Conservation (phyloP, 78 protist genomes). For the Abeoforma whisleri region DNA sequence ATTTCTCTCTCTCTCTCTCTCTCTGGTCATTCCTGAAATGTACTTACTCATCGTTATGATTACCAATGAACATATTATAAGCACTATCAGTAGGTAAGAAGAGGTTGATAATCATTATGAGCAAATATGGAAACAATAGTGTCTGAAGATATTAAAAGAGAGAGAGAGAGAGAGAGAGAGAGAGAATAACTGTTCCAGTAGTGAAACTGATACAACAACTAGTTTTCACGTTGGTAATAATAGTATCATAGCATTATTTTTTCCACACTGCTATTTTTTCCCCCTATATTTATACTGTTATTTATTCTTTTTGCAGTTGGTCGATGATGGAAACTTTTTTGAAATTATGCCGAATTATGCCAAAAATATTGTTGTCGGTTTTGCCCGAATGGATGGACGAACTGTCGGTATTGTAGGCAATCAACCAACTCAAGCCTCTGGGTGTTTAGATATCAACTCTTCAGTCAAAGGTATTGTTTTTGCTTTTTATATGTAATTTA, state of each 20-base stretch:
- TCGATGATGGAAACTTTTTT: slow-evolving; percentile 79
- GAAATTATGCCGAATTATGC: slow-evolving; percentile 87
- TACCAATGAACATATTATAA: not conserved
- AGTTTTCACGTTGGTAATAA: too few species aligned
- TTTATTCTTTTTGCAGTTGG: slow-evolving; percentile 41
- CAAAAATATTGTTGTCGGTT: slow-evolving; percentile 82
- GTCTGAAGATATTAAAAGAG: not conserved
- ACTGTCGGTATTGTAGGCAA: slow-evolving; percentile 94
- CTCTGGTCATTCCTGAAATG: not conserved
- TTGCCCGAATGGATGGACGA: slow-evolving; percentile 85
- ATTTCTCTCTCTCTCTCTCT: not conserved
- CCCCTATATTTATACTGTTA: not conserved
- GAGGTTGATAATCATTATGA: not conserved
- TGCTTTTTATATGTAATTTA: not conserved
- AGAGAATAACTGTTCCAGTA: too few species aligned
- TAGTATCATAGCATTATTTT: not conserved
- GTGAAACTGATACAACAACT: too few species aligned
- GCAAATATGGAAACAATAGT: not conserved
- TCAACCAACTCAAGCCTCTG: slow-evolving; percentile 89
- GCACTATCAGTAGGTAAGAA: not conserved
- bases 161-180: too few species aligned
- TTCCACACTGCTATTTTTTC: not conserved
- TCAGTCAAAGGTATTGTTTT: slow-evolving; percentile 84
- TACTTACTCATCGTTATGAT: not conserved
- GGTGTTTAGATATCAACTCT: slow-evolving; percentile 89